These are phyloP conservation scores for Jackrogersella minutella DNA, from an alignment of 495 filamentous ascomycete genomes.

Conservation along the genomic window DNA sequence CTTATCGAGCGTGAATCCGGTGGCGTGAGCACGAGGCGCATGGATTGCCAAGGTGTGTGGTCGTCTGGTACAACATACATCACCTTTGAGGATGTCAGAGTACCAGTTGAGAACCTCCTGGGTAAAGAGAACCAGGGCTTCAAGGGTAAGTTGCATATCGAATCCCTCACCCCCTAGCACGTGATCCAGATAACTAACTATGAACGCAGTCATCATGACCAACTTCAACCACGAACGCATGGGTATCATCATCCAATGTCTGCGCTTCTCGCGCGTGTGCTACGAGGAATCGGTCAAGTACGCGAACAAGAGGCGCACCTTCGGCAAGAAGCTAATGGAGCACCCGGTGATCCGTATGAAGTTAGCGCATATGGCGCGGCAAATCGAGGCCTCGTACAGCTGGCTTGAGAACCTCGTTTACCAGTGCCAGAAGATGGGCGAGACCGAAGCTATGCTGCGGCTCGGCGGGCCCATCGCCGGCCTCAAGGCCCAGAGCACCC, in stretches of 20 bases:
- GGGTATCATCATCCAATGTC: constrained; percentile 96
- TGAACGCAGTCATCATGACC: constrained; percentile 80
- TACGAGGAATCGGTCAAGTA: constrained; percentile 97
- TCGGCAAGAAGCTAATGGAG: constrained; percentile 94
- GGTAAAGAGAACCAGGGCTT: constrained; percentile 99
- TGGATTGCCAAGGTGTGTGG: constrained; percentile 99
- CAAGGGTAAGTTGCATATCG: constrained; percentile 61
- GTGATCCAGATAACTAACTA: constrained; percentile 11
- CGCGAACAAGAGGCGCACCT: constrained; percentile 93
- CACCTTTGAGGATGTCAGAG: constrained; percentile 98
- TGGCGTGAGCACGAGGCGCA: constrained; percentile 89
- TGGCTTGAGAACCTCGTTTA: constrained; percentile 98
- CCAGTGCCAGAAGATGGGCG: constrained; percentile 90
- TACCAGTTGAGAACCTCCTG: constrained; percentile 96
- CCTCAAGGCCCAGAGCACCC: constrained; percentile 90
- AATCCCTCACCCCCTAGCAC: neutral
- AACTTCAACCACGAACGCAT: constrained; percentile 99
- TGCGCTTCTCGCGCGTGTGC: constrained; percentile 96
- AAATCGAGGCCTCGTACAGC: constrained; percentile 94
- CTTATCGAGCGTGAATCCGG: constrained; percentile 79
- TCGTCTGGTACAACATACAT: constrained; percentile 94
- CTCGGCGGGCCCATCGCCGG: constrained; percentile 94
- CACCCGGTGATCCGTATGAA: constrained; percentile 98
- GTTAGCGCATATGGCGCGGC: constrained; percentile 95
- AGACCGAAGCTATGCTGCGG: constrained; percentile 94